phyloP scores from a whole-genome alignment of 768 basidiomycete species.

The Calocybe cyanea region DNA sequence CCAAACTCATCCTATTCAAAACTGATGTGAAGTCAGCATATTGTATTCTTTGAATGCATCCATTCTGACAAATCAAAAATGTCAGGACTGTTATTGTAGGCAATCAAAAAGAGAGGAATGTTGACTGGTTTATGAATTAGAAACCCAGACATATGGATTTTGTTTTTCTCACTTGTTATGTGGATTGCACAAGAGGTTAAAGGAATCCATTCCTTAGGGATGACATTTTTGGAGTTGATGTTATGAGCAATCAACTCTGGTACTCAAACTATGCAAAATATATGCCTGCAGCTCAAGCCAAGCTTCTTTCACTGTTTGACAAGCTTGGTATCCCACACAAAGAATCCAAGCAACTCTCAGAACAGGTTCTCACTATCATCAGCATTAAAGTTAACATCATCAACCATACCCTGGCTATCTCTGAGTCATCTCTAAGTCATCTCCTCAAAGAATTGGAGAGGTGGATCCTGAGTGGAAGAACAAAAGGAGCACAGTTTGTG shows the following conservation, averaged over 20 bases:
- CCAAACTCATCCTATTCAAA: constrained; percentile 25
- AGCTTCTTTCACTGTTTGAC: constrained; percentile 28
- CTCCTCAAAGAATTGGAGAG: constrained; percentile 9
- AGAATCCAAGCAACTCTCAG: constrained; percentile 34
- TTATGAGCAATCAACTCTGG: constrained; percentile 15
- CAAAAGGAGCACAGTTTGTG: neutral
- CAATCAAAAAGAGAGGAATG: constrained; percentile 27
- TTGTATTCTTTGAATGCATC: constrained; percentile 26
- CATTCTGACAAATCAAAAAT: constrained; percentile 28
- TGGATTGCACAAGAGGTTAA: constrained; percentile 28
- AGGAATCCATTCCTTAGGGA: constrained; percentile 29
- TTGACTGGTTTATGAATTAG: constrained; percentile 27
- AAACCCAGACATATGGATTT: constrained; percentile 20
- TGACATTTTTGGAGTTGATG: constrained; percentile 24
- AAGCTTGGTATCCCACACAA: constrained; percentile 36
- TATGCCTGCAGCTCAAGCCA: neutral
- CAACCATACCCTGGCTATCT: constrained; percentile 16
- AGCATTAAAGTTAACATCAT: constrained; percentile 33
- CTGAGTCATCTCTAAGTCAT: constrained; percentile 11
- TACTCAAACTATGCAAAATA: constrained; percentile 24
- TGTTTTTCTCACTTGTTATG: constrained; percentile 24
- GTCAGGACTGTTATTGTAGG: constrained; percentile 22
- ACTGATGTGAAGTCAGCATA: constrained; percentile 35
- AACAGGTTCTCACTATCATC: constrained; percentile 28
- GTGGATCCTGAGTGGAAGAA: too few relatives aligned